phyloP scores from a whole-genome alignment of 108 stramenopile genomes.

The Discostella pseudostelligera region DNA sequence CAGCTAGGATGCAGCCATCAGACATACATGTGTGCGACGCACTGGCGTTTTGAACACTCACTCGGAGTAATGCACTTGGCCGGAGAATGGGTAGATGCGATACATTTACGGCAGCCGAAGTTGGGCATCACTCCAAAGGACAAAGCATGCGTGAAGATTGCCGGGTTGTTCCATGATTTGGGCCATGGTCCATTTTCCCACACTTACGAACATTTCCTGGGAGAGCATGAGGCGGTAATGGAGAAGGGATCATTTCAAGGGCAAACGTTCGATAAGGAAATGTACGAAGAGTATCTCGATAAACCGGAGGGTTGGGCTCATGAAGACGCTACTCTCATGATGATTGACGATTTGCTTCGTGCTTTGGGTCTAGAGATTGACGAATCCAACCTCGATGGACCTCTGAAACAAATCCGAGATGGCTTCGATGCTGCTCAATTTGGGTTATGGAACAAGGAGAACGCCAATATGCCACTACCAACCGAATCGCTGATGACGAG shows the following conservation, averaged over 20 bases:
- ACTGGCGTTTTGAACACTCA: slow-evolving; percentile 85
- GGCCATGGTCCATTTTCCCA: slow-evolving; percentile 92
- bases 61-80: slow-evolving; percentile 89
- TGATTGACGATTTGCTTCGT: slow-evolving; percentile 67
- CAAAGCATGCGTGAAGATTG: slow-evolving; percentile 89
- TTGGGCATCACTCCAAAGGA: slow-evolving; percentile 78
- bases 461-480: slow-evolving; percentile 29
- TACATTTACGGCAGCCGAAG: slow-evolving; percentile 54
- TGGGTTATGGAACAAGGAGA: slow-evolving; percentile 39
- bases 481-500: slow-evolving; percentile 59
- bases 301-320: slow-evolving; percentile 61
- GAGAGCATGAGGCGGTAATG: slow-evolving; percentile 23
- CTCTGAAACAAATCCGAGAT: slow-evolving; percentile 76
- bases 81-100: slow-evolving; percentile 49
- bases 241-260: slow-evolving; percentile 33
- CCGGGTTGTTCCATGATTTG: slow-evolving; percentile 89
- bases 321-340: slow-evolving; percentile 72
- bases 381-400: slow-evolving; percentile 58
- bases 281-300: slow-evolving; percentile 40
- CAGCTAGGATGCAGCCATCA: slow-evolving; percentile 79
- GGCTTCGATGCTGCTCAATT: slow-evolving; percentile 63
- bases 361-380: slow-evolving; percentile 72
- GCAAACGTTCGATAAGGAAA: slow-evolving; percentile 35
- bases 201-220: slow-evolving; percentile 61
- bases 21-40: slow-evolving; percentile 79